A percentile compares a stretch with the other conserved stretches of the same genome.
Conservation (phyloP, 2,329 filamentous ascomycete species). For the Botrytis porri region DNA sequence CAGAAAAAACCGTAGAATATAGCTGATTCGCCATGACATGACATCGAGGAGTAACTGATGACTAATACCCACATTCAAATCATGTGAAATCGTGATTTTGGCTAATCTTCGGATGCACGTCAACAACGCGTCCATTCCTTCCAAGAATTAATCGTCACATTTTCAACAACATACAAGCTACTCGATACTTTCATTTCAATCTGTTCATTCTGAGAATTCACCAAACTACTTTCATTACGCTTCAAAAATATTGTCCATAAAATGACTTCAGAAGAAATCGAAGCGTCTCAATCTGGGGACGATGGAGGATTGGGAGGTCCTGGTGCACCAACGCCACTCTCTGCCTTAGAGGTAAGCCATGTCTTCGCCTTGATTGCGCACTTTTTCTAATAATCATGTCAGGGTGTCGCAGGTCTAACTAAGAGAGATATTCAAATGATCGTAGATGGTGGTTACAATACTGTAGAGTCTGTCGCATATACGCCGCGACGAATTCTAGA, state of each 20-base stretch:
- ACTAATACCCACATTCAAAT: background rate
- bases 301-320: conserved; percentile 74
- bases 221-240: background rate
- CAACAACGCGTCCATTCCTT: conserved; percentile 13
- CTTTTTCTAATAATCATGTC: background rate
- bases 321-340: conserved; percentile 88
- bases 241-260: background rate
- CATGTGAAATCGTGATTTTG: conserved; percentile 18
- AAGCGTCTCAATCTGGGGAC: conserved; percentile 70
- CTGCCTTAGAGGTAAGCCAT: conserved; percentile 71
- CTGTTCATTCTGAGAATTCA: background rate
- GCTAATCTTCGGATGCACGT: conserved; percentile 16
- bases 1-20: background rate
- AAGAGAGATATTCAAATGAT: conserved; percentile 93
- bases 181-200: background rate
- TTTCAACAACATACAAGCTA: background rate
- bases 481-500: conserved; percentile 80
- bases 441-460: conserved; percentile 88
- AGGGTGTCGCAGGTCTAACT: conserved; percentile 88
- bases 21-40: too few species aligned
- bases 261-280: conserved; percentile 39
- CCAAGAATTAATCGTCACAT: background rate
- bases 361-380: background rate
- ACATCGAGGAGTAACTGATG: background rate
- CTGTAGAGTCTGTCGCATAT: conserved; percentile 93